Conservation (phyloP, 352 stramenopile genomes). For the Globisporangium uncinulatum region DNA sequence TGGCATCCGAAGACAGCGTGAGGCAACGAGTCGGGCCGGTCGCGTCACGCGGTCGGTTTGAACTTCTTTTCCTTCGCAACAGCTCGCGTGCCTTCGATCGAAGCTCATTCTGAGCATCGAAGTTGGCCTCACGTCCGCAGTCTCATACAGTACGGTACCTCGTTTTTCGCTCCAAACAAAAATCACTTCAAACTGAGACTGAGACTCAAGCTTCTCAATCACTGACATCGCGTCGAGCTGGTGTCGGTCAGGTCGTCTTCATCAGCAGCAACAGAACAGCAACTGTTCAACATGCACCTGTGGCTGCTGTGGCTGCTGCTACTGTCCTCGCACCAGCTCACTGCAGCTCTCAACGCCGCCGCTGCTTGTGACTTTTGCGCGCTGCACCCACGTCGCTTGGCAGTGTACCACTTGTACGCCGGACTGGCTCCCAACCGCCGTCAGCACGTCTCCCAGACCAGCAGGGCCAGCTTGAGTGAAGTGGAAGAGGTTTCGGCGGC, state of each 20-base stretch:
- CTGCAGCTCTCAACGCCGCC: background rate
- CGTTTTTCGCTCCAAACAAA: too few relatives aligned
- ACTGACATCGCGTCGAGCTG: too few relatives aligned
- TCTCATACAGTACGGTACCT: background rate
- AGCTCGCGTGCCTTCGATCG: background rate
- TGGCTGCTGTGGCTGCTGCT: background rate
- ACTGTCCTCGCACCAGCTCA: background rate
- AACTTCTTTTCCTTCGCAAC: background rate
- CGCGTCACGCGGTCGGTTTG: constrained; percentile 1
- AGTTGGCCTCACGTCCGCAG: background rate
- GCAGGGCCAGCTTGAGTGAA: background rate
- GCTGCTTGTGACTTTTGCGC: background rate
- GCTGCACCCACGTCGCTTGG: background rate
- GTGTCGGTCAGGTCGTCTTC: too few relatives aligned
- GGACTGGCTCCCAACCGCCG: background rate
- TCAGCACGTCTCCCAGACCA: background rate
- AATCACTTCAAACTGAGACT: too few relatives aligned
- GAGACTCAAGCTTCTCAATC: background rate
- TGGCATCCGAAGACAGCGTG: constrained; percentile 3
- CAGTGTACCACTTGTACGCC: background rate
- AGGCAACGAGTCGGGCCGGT: constrained; percentile 4
- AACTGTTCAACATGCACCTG: background rate
- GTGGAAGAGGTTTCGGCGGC: background rate
- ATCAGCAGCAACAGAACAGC: background rate
- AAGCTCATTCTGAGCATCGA: background rate